Percentiles rank a stretch among this genome's conserved stretches.
These are phyloP conservation scores for Pestalotiopsis sp. DNA, from an alignment of 2,329 filamentous ascomycete genomes.

Conservation along the genomic window DNA sequence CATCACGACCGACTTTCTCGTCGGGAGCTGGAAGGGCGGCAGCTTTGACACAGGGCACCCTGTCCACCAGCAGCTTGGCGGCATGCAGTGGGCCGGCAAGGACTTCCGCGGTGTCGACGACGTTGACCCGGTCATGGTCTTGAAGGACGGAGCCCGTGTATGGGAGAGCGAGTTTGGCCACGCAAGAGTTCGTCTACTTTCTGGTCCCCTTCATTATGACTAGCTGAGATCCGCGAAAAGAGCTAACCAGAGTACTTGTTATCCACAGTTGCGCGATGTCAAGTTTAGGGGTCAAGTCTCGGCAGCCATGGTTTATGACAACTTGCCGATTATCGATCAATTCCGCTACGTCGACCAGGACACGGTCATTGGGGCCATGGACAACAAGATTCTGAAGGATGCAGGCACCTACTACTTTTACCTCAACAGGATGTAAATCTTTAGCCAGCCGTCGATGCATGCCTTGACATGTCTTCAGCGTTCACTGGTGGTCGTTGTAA, in stretches of 20 bases:
- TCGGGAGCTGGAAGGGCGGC: not conserved
- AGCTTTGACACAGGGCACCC: not conserved
- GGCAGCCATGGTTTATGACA: conserved; percentile 33
- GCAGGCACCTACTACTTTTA: conserved; percentile 1
- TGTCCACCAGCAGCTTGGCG: not conserved
- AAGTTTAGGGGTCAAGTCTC: conserved; percentile 27
- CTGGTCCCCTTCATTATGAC: not conserved
- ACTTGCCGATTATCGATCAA: conserved; percentile 32
- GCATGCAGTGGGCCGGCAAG: not conserved
- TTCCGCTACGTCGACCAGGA: conserved; percentile 31
- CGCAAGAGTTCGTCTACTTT: not conserved
- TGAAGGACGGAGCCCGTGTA: not conserved
- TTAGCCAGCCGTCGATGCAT: not conserved
- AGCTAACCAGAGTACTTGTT: not conserved
- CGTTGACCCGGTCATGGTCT: not conserved
- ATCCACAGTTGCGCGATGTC: conserved; percentile 23
- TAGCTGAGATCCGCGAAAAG: not conserved
- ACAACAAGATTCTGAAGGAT: conserved; percentile 16
- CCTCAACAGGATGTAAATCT: not conserved
- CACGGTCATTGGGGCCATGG: conserved; percentile 31
- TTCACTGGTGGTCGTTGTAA: too few relatives aligned
- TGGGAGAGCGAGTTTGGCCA: not conserved
- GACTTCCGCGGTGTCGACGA: not conserved
- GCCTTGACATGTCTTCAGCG: too few relatives aligned
- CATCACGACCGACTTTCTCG: not conserved